Percentiles rank a stretch among this genome's conserved stretches.
phyloP scores from a whole-genome alignment of 148 eudicot genomes.

The Camellia lanceoleosa region DNA sequence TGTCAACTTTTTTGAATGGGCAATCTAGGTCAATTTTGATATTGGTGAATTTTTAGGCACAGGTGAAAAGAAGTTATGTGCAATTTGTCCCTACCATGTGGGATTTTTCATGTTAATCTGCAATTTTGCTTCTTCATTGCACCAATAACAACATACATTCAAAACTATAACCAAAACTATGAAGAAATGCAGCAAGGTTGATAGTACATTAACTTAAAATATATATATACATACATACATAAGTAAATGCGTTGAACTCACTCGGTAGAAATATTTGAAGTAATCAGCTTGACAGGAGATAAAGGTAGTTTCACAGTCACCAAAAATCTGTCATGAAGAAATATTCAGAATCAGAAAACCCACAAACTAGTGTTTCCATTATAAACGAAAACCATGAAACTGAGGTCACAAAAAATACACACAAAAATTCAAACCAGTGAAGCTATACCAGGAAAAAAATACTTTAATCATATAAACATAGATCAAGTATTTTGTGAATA shows the following conservation, averaged over 20 bases:
- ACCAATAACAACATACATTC: neutral
- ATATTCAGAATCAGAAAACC: slow-evolving; percentile 6
- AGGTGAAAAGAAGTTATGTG: no score
- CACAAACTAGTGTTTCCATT: neutral
- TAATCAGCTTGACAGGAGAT: slow-evolving; percentile 62
- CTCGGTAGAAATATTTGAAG: slow-evolving; percentile 63
- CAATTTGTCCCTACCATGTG: no score
- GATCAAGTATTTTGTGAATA: neutral
- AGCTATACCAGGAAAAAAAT: neutral
- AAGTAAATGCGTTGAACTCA: slow-evolving; percentile 29
- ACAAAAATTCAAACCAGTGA: neutral
- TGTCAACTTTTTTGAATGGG: no score
- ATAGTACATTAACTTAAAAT: neutral
- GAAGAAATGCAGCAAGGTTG: slow-evolving; percentile 2
- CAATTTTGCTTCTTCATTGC: slow-evolving; percentile 9
- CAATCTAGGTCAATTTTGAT: no score
- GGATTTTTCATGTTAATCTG: neutral
- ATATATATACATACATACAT: neutral
- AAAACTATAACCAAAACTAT: neutral
- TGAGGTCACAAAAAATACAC: neutral
- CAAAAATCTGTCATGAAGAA: slow-evolving; percentile 64
- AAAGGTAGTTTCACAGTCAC: slow-evolving; percentile 57
- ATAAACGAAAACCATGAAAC: neutral
- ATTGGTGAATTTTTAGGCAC: no score
- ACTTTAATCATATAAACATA: neutral